Conservation (phyloP, 192 early-diverging fungal genomes). For the Backusella circina region DNA sequence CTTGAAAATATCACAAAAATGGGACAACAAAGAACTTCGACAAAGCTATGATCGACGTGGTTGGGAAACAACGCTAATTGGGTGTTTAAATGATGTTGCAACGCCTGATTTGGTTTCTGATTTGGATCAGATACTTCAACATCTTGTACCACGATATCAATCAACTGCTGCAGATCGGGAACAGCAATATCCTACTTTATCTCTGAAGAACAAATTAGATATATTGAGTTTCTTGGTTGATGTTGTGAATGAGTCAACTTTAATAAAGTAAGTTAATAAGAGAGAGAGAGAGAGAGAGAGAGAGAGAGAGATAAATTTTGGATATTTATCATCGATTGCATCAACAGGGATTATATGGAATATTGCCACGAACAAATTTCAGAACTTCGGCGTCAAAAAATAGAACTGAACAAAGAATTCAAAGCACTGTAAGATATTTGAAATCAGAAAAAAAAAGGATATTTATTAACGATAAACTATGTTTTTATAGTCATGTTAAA, state of each 20-base stretch:
- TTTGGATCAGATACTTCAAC: conserved; percentile 43
- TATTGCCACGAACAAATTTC: conserved; percentile 33
- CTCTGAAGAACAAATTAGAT: conserved; percentile 18
- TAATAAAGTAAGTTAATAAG: conserved; percentile 33
- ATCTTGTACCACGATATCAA: conserved; percentile 22
- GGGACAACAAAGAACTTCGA: conserved; percentile 46
- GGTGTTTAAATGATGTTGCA: conserved; percentile 50
- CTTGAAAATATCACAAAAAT: conserved; percentile 33
- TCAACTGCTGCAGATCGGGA: conserved; percentile 29
- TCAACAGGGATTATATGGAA: conserved; percentile 31
- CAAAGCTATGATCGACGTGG: conserved; percentile 35
- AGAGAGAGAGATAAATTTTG: background rate
- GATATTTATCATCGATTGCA: background rate
- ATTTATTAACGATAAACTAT: background rate
- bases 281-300: too few species aligned
- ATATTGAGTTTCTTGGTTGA: conserved; percentile 27
- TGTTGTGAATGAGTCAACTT: conserved; percentile 26
- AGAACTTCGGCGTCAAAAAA: conserved; percentile 32
- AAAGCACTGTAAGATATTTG: conserved; percentile 25
- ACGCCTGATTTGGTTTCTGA: conserved; percentile 40
- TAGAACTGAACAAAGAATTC: conserved; percentile 30
- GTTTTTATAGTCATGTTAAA: background rate
- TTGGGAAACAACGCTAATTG: conserved; percentile 46
- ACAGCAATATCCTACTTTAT: conserved; percentile 18
- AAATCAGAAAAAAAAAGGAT: background rate